A percentile compares a stretch with the other conserved stretches of the same genome.
Conservation (phyloP, 73 alveolate genomes). For the Tetrahymena thermophila region DNA sequence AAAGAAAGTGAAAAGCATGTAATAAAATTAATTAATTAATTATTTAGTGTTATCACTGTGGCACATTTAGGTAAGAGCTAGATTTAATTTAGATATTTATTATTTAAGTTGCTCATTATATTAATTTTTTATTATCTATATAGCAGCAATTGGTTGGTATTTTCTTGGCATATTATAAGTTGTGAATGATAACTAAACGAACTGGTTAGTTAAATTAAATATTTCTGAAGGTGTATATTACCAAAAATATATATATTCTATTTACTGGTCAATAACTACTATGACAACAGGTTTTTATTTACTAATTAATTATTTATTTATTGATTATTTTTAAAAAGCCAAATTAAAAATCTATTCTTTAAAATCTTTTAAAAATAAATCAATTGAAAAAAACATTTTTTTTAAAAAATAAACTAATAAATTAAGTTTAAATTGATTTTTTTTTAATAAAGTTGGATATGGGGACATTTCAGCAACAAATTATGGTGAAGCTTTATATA, state of each 20-base stretch:
- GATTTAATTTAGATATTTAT: too few species aligned
- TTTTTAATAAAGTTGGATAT: constrained; percentile 74
- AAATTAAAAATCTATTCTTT: too few species aligned
- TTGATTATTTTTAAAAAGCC: too few species aligned
- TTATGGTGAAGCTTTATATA: constrained; percentile 47
- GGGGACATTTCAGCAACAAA: constrained; percentile 76
- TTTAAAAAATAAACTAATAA: too few species aligned
- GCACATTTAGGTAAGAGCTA: background rate
- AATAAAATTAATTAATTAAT: background rate
- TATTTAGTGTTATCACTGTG: background rate
- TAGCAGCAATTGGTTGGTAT: background rate
- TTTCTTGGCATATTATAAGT: background rate
- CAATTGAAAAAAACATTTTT: too few species aligned
- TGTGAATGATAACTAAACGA: background rate
- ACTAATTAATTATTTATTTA: too few species aligned
- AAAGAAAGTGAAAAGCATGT: background rate
- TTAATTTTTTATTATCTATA: background rate
- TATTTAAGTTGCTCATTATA: background rate
- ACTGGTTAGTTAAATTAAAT: background rate
- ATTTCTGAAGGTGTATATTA: background rate
- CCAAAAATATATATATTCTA: background rate
- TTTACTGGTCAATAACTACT: background rate
- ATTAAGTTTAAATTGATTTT: too few species aligned
- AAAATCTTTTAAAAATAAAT: too few species aligned
- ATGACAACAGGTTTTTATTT: background rate